These are phyloP conservation scores for Xanthoconium purpureum DNA, from an alignment of 768 basidiomycete genomes.

Conservation along the genomic window DNA sequence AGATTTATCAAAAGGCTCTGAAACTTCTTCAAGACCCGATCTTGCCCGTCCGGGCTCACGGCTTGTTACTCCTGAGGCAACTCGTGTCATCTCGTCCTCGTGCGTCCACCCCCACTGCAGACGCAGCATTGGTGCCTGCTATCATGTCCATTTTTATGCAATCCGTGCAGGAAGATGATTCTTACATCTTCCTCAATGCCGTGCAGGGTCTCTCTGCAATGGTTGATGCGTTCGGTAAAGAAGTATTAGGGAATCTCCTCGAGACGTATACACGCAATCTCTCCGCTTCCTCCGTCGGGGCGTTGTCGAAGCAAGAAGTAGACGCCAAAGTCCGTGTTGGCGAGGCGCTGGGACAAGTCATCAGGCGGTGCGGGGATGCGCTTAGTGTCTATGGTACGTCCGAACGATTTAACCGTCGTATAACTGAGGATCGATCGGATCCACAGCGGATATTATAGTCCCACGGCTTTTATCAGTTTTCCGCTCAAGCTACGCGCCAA, in stretches of 20 bases:
- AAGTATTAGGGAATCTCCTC: constrained; percentile 67
- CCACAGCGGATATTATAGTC: constrained; percentile 63
- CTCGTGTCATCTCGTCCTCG: constrained; percentile 49
- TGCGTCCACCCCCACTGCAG: constrained; percentile 27
- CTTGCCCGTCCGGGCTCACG: constrained; percentile 91
- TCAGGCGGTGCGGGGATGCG: constrained; percentile 67
- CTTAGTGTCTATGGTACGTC: constrained; percentile 66
- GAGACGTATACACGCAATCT: constrained; percentile 61
- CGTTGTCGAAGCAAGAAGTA: constrained; percentile 57
- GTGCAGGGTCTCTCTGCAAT: constrained; percentile 87
- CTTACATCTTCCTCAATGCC: constrained; percentile 92
- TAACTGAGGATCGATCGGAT: constrained; percentile 2
- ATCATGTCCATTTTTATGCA: constrained; percentile 87
- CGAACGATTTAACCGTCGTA: background rate
- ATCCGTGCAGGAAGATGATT: constrained; percentile 85
- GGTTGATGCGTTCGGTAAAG: constrained; percentile 65
- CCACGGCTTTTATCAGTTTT: constrained; percentile 68
- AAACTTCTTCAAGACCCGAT: constrained; percentile 88
- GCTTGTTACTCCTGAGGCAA: constrained; percentile 76
- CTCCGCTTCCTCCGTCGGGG: constrained; percentile 33
- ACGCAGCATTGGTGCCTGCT: constrained; percentile 70
- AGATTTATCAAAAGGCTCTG: constrained; percentile 82
- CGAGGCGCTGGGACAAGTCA: constrained; percentile 78
- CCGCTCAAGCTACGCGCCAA: constrained; percentile 59
- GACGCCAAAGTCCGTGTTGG: constrained; percentile 76